Evolutionary conservation across 2,329 filamentous ascomycete genomes (phyloP).

Genomic region (Sporothrix dimorphospora): DNA sequence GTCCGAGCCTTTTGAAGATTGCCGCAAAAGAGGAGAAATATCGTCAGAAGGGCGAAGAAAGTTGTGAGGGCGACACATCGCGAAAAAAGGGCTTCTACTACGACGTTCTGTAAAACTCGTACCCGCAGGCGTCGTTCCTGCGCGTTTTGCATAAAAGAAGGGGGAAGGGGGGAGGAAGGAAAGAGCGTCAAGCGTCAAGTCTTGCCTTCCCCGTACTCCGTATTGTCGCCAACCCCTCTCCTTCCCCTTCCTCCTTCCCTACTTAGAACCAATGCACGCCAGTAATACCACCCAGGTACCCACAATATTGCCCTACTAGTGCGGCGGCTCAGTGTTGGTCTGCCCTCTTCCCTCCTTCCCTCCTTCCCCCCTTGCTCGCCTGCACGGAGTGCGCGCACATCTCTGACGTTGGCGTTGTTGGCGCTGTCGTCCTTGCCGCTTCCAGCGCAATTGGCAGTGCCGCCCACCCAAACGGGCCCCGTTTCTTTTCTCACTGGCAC

Average conservation of each 20-base stretch:
- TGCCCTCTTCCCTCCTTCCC: background rate
- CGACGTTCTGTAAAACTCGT: too few relatives aligned
- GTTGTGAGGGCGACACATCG: too few relatives aligned
- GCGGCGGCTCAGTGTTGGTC: conserved; percentile 17
- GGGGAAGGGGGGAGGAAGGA: background rate
- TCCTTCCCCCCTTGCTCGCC: conserved; percentile 10
- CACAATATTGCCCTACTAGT: conserved; percentile 9
- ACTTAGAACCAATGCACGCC: conserved; percentile 11
- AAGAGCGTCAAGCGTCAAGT: background rate
- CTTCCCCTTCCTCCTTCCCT: background rate
- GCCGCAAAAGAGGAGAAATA: background rate
- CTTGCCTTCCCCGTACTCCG: conserved; percentile 12
- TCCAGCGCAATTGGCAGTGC: background rate
- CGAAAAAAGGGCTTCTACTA: background rate
- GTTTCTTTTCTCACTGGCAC: conserved; percentile 1
- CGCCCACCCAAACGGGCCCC: background rate
- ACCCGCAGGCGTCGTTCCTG: background rate
- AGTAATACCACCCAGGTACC: conserved; percentile 7
- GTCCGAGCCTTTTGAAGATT: background rate
- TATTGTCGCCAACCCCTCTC: conserved; percentile 14
- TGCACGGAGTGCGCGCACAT: background rate
- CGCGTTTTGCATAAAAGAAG: conserved; percentile 7
- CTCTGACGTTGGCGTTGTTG: conserved; percentile 23
- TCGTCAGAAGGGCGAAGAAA: background rate
- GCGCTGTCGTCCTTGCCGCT: conserved; percentile 19